Percentiles rank a stretch among this genome's conserved stretches.
phyloP scores from a whole-genome alignment of 2,329 filamentous ascomycete species.

The Stachybotrys elegans region DNA sequence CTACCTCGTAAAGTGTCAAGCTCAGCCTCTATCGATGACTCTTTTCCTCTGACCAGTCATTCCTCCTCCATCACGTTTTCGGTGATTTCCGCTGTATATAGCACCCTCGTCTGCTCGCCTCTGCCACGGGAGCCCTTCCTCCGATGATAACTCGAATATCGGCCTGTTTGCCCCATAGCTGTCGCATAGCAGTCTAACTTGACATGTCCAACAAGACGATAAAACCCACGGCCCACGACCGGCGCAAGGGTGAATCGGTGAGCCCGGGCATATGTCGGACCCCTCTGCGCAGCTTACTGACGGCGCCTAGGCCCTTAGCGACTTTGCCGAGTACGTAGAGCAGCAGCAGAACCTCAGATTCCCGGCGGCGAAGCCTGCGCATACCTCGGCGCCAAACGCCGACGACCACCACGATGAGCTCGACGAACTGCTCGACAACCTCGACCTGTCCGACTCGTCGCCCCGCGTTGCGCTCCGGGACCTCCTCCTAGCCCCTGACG shows the following conservation, averaged over 20 bases:
- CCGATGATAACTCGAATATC: slow-evolving; percentile 24
- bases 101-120: background rate
- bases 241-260: slow-evolving; percentile 83
- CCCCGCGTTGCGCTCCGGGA: slow-evolving; percentile 67
- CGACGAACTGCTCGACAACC: slow-evolving; percentile 84
- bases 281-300: slow-evolving; percentile 15
- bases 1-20: too few species aligned
- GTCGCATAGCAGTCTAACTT: too few species aligned
- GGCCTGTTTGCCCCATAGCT: slow-evolving; percentile 12
- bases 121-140: slow-evolving; percentile 4
- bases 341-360: slow-evolving; percentile 78
- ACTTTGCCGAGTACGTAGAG: slow-evolving; percentile 97
- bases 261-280: too few species aligned
- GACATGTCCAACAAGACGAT: slow-evolving; percentile 49
- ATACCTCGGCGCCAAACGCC: slow-evolving; percentile 21
- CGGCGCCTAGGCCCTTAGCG: slow-evolving; percentile 63
- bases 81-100: too few species aligned
- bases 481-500: slow-evolving; percentile 61
- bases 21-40: too few species aligned
- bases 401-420: slow-evolving; percentile 71
- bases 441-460: slow-evolving; percentile 71
- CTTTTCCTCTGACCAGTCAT: too few species aligned
- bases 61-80: too few species aligned
- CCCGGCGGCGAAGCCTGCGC: slow-evolving; percentile 32
- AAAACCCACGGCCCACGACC: slow-evolving; percentile 69